These are phyloP conservation scores for Gorgonomyces haynaldii DNA, from an alignment of 192 early-diverging fungal genomes.

Conservation along the genomic window DNA sequence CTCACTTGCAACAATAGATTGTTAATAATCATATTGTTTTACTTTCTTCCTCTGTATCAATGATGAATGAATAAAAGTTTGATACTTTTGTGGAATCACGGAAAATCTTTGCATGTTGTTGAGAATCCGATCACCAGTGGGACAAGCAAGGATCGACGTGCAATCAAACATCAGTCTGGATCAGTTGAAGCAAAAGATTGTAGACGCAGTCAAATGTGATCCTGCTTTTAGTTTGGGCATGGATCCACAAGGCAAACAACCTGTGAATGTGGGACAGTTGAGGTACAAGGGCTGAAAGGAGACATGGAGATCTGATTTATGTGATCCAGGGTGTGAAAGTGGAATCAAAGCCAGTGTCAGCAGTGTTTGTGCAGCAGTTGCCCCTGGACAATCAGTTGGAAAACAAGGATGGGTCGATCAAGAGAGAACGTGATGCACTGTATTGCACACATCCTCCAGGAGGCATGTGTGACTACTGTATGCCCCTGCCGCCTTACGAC, in stretches of 20 bases:
- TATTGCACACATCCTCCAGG: conserved; percentile 70
- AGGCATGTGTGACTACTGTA: conserved; percentile 91
- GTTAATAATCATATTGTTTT: no score
- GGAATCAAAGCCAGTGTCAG: neutral
- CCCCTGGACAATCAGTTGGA: conserved; percentile 71
- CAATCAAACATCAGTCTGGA: conserved; percentile 3
- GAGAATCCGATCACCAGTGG: neutral
- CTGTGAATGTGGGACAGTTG: neutral
- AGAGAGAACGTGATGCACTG: conserved; percentile 58
- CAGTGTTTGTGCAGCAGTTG: conserved; percentile 39
- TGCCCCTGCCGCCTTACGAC: conserved; percentile 89
- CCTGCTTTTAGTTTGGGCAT: neutral
- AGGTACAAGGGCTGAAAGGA: conserved; percentile 1
- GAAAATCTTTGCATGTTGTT: no score
- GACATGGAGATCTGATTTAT: conserved; percentile 32
- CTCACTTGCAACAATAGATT: no score
- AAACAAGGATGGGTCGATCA: conserved; percentile 72
- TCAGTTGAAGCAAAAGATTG: neutral
- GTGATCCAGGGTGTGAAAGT: conserved; percentile 4
- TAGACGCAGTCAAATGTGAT: neutral
- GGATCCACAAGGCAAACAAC: neutral
- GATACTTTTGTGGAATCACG: no score
- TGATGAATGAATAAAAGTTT: no score
- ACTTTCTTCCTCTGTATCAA: no score
- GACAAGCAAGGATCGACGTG: conserved; percentile 1